Evolutionary conservation across 306 rosid species (phyloP), one percentile per base, ranked within the genome.

Genomic region (Trichosanthes cucumerina): DNA sequence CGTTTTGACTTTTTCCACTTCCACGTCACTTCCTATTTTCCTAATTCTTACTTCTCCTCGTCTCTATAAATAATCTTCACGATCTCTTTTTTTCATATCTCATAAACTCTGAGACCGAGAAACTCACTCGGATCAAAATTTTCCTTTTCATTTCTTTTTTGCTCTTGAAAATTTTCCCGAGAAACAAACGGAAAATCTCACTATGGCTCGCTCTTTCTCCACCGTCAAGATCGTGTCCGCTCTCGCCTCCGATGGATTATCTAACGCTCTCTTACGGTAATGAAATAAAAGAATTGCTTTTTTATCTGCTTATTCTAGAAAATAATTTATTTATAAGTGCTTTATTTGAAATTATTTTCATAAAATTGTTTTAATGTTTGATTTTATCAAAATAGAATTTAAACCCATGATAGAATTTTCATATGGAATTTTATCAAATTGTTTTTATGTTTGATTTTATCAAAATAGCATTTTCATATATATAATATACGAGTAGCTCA

Each of bases 141-240:
- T 56, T 56, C 28, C n/a, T n/a, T 56, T 56, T n/a, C 12, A 31
- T 21, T 9, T 58, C 15, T 60, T 34, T 31, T 13, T 60, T 5
- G 2, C 24, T 53, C 26, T 13, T 16, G 19, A 28, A 1, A 26
- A 59, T 59, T 59, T 59, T 59, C 65, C 65, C 65, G 36, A 59
- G 65, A 59, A 59, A 59, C 65, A 59, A 59, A 59, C 65, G 8
- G 65, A 59, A 59, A 59, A 73, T 82, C 7, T 28, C 9, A 14
- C 2, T 1, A 60, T 93, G 98, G 86, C 94, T 90, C 96, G 86
- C 68, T 88, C 96, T 85, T 88, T 87, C 89, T 76, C 88, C 71
- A 84, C 59, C 86, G 83, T 80, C 64, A 95, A 88, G 85, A 3
- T 66, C 57, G 7, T 90, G 72, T 84, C 93, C 49, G 34, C 84